These are phyloP conservation scores for Leccinum incarnatum DNA, from an alignment of 768 basidiomycete genomes.

Conservation along the genomic window DNA sequence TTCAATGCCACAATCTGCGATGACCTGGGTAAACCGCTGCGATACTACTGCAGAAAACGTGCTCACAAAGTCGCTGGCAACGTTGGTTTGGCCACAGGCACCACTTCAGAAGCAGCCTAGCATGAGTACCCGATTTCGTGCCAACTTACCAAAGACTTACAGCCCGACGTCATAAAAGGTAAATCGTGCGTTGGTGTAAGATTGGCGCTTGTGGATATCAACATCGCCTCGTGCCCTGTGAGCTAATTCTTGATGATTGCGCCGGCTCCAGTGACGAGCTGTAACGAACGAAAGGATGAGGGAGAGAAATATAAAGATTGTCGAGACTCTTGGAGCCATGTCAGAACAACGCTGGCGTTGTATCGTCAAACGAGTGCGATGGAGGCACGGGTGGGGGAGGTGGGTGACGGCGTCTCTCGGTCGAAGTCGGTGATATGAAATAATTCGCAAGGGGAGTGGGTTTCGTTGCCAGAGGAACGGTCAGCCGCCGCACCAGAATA, in stretches of 20 bases:
- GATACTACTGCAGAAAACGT: not conserved
- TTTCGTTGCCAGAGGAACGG: conserved; percentile 19
- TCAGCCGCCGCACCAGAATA: not conserved
- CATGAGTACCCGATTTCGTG: conserved; percentile 7
- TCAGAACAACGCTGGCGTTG: not conserved
- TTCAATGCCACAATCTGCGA: conserved; percentile 55
- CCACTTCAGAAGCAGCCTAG: conserved; percentile 38
- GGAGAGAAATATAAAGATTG: conserved; percentile 35
- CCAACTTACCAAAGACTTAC: conserved; percentile 30
- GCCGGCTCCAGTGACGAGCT: conserved; percentile 34
- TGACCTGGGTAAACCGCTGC: conserved; percentile 1
- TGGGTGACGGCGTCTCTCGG: not conserved
- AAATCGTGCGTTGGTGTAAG: conserved; percentile 39
- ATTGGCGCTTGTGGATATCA: conserved; percentile 37
- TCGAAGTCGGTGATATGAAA: not conserved
- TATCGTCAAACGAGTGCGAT: conserved; percentile 21
- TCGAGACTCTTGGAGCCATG: conserved; percentile 24
- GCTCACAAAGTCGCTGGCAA: conserved; percentile 44
- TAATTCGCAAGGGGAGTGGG: not conserved
- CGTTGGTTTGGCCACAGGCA: conserved; percentile 49
- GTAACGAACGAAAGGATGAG: conserved; percentile 34
- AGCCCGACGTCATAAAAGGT: conserved; percentile 58
- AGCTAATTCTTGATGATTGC: conserved; percentile 46
- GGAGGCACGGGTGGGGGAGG: conserved; percentile 5
- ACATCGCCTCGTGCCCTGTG: conserved; percentile 44